Percentiles rank a stretch among this genome's conserved stretches.
phyloP scores from a whole-genome alignment of 108 stramenopile genomes.

The Cyclotella sp. region DNA sequence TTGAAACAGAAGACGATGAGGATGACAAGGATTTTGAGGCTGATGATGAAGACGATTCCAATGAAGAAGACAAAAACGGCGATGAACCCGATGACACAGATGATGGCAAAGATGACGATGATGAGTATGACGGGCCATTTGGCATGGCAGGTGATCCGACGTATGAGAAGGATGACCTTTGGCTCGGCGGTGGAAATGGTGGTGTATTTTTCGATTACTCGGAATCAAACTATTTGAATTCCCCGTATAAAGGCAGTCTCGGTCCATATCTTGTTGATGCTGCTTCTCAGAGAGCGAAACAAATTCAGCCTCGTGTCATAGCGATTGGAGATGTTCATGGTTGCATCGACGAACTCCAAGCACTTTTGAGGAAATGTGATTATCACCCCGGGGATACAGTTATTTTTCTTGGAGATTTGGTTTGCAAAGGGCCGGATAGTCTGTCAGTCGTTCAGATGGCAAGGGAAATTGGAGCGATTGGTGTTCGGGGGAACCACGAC shows the following conservation, averaged over 20 bases:
- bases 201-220: constrained; percentile 78
- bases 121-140: constrained; percentile 64
- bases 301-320: constrained; percentile 81
- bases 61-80: constrained; percentile 1
- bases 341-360: constrained; percentile 91
- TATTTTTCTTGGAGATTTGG: constrained; percentile 92
- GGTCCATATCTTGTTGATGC: constrained; percentile 82
- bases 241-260: constrained; percentile 73
- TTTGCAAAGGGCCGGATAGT: constrained; percentile 95
- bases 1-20: constrained; percentile 74
- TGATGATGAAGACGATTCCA: constrained; percentile 7
- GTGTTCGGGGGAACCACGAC: constrained; percentile 97
- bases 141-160: constrained; percentile 64
- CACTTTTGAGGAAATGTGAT: constrained; percentile 84
- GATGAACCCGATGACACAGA: constrained; percentile 2
- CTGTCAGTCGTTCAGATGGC: constrained; percentile 90
- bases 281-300: constrained; percentile 63
- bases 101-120: constrained; percentile 7
- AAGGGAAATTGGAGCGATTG: constrained; percentile 89
- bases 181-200: constrained; percentile 72
- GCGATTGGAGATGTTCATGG: constrained; percentile 96
- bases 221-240: constrained; percentile 47
- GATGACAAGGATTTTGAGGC: constrained; percentile 38
- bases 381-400: constrained; percentile 90
- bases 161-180: constrained; percentile 67